Percentiles rank a stretch among this genome's conserved stretches.
Conservation (phyloP, 108 stramenopile genomes). For the Nitzschia sp. region DNA sequence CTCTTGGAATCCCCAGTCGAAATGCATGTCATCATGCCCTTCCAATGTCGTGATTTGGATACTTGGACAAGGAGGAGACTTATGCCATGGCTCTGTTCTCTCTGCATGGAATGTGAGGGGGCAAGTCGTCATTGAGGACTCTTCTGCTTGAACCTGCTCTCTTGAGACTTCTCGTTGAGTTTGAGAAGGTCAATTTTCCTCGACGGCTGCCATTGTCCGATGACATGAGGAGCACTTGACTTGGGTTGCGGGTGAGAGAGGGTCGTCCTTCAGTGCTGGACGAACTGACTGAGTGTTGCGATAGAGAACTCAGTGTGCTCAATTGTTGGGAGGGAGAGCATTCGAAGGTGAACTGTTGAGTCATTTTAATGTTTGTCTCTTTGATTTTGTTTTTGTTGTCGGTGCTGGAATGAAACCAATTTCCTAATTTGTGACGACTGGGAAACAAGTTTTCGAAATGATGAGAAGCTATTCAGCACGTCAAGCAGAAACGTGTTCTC, state of each 20-base stretch:
- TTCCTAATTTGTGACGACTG: no score
- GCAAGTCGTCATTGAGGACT: neutral
- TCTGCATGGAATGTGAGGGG: neutral
- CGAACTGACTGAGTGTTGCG: neutral
- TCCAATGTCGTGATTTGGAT: no score
- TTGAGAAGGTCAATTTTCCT: constrained; percentile 17
- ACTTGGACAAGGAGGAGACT: no score
- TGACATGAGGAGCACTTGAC: neutral
- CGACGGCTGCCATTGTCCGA: constrained; percentile 3
- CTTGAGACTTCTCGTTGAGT: constrained; percentile 6
- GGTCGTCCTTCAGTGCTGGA: neutral
- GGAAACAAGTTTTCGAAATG: no score
- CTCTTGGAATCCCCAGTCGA: no score
- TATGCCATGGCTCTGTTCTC: no score
- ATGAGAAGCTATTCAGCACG: no score
- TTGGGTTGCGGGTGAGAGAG: neutral
- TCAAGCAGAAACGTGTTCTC: no score
- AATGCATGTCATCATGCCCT: no score
- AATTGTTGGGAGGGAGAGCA: neutral
- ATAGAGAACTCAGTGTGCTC: constrained; percentile 4
- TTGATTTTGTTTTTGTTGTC: neutral
- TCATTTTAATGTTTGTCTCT: neutral
- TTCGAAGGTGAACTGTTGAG: constrained; percentile 7
- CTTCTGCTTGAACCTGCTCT: constrained; percentile 15
- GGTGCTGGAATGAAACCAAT: no score